A percentile compares a stretch with the other conserved stretches of the same genome.
These are phyloP conservation scores for Neofusicoccum cordaticola DNA, from an alignment of 2,329 filamentous ascomycete genomes.

Conservation along the genomic window DNA sequence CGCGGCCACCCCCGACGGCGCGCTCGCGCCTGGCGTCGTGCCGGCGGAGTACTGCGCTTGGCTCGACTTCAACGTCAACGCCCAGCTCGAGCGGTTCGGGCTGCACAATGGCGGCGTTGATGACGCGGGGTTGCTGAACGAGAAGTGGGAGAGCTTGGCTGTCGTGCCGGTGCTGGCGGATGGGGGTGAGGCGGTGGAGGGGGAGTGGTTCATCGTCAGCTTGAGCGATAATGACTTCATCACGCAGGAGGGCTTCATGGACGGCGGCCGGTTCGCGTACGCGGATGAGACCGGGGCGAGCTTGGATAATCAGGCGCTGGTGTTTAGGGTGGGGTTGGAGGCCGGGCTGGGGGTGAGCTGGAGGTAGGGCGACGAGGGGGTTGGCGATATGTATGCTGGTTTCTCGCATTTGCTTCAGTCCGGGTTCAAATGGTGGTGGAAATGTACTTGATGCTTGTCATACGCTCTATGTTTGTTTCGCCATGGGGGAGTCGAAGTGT, in stretches of 20 bases:
- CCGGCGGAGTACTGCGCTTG: constrained; percentile 64
- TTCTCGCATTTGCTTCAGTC: too few species aligned
- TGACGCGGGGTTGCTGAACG: constrained; percentile 61
- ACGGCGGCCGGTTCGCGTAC: constrained; percentile 57
- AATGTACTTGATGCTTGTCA: too few species aligned
- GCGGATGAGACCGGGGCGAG: constrained; percentile 56
- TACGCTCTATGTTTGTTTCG: too few species aligned
- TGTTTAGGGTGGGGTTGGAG: constrained; percentile 58
- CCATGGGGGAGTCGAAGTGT: too few species aligned
- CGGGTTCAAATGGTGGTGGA: too few species aligned
- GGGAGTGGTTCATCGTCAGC: constrained; percentile 65
- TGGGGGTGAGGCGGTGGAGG: constrained; percentile 46
- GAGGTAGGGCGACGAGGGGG: too few species aligned
- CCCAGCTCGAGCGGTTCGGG: constrained; percentile 62
- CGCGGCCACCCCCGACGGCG: background rate
- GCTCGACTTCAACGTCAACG: constrained; percentile 66
- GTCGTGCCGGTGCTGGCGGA: constrained; percentile 54
- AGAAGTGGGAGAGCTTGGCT: constrained; percentile 73
- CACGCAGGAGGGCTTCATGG: constrained; percentile 63
- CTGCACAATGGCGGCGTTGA: constrained; percentile 66
- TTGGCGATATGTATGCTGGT: too few species aligned
- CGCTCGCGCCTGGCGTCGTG: constrained; percentile 40
- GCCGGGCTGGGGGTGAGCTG: constrained; percentile 18
- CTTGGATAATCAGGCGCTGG: constrained; percentile 61
- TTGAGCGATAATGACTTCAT: constrained; percentile 74